These are phyloP conservation scores for Leishmania turanica DNA, from an alignment of 208 protist genomes.

Conservation along the genomic window DNA sequence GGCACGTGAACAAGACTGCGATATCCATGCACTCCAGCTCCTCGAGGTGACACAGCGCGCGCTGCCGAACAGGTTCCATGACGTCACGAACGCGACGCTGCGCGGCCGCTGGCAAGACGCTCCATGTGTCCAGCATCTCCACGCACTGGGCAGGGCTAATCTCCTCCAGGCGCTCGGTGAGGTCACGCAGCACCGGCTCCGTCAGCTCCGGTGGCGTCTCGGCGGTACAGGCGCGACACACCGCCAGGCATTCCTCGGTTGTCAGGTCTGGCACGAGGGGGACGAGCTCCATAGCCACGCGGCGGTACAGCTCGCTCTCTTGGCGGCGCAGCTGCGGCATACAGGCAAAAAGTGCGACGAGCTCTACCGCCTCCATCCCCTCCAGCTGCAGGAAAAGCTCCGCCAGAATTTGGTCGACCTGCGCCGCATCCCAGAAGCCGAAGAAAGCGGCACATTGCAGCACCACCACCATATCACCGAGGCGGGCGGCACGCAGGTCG, in stretches of 20 bases:
- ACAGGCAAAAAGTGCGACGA: slow-evolving; percentile 65
- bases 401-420: slow-evolving; percentile 70
- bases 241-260: slow-evolving; percentile 71
- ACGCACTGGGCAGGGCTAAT: slow-evolving; percentile 54
- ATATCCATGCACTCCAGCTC: slow-evolving; percentile 68
- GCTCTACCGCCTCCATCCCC: slow-evolving; percentile 54
- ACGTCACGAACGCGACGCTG: slow-evolving; percentile 17
- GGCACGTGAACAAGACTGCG: slow-evolving; percentile 70
- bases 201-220: slow-evolving; percentile 49
- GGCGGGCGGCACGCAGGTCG: slow-evolving; percentile 65
- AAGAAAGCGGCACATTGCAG: slow-evolving; percentile 85
- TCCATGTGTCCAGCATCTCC: slow-evolving; percentile 65
- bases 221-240: slow-evolving; percentile 54
- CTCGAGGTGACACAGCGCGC: slow-evolving; percentile 28
- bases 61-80: slow-evolving; percentile 28
- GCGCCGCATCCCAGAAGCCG: slow-evolving; percentile 87
- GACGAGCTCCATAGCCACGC: slow-evolving; percentile 50
- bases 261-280: slow-evolving; percentile 64
- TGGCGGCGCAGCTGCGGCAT: slow-evolving; percentile 76
- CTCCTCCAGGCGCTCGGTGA: slow-evolving; percentile 37
- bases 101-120: slow-evolving; percentile 30
- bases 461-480: slow-evolving; percentile 78
- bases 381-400: slow-evolving; percentile 66
- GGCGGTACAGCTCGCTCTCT: slow-evolving; percentile 44
- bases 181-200: slow-evolving; percentile 46